These are phyloP conservation scores for Lachnellula suecica DNA, from an alignment of 2,329 filamentous ascomycete genomes.

Conservation along the genomic window DNA sequence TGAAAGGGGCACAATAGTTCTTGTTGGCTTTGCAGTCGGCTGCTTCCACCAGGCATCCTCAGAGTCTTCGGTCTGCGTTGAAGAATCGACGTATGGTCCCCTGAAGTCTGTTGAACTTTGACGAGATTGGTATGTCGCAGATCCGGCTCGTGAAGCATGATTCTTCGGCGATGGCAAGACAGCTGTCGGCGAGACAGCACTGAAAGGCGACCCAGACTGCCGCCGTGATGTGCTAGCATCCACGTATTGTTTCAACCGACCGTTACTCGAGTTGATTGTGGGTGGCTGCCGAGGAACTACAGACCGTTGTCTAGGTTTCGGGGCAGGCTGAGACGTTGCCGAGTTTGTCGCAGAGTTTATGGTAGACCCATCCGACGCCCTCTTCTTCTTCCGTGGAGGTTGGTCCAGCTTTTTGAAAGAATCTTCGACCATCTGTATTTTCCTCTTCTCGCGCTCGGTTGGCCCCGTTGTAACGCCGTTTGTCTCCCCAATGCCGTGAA, in stretches of 20 bases:
- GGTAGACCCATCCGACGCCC: conserved; percentile 54
- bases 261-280: conserved; percentile 24
- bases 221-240: conserved; percentile 32
- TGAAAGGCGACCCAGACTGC: conserved; percentile 31
- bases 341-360: conserved; percentile 14
- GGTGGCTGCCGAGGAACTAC: conserved; percentile 23
- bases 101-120: conserved; percentile 23
- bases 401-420: conserved; percentile 60
- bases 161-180: conserved; percentile 19
- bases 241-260: conserved; percentile 26
- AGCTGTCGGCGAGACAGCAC: conserved; percentile 28
- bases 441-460: conserved; percentile 66
- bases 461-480: conserved; percentile 52
- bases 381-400: conserved; percentile 61
- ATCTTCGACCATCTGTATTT: conserved; percentile 66
- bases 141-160: conserved; percentile 12
- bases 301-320: conserved; percentile 34
- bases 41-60: conserved; percentile 32
- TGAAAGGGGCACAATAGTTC: conserved; percentile 28
- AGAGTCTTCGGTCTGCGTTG: conserved; percentile 32
- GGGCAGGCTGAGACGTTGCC: conserved; percentile 20
- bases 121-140: conserved; percentile 19
- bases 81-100: conserved; percentile 27
- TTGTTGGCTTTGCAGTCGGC: conserved; percentile 19
- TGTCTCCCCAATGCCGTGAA: conserved; percentile 52